Evolutionary conservation across 208 protist species (phyloP).

Genomic region (Leptomonas pyrrhocoris): DNA sequence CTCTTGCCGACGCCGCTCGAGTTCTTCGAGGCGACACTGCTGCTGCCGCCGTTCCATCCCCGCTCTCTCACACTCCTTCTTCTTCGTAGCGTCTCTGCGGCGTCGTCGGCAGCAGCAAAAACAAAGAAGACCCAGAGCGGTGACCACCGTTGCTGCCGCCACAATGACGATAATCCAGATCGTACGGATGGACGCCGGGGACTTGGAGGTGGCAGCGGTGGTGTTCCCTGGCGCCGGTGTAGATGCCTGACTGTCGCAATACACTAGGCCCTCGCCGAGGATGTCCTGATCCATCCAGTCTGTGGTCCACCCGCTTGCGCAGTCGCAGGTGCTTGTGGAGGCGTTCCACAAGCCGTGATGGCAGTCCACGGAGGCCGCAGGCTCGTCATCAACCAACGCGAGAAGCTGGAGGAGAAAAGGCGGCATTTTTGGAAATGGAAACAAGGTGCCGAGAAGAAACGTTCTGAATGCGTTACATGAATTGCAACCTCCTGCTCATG

Average conservation of each 20-base stretch:
- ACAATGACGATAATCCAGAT: conserved; percentile 9
- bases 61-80: neutral
- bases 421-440: neutral
- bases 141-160: neutral
- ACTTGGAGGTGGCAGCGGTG: conserved; percentile 6
- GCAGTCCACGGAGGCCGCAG: conserved; percentile 11
- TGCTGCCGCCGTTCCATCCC: neutral
- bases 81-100: neutral
- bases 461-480: too few species aligned
- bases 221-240: conserved; percentile 17
- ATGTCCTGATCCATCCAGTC: conserved; percentile 27
- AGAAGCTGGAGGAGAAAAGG: neutral
- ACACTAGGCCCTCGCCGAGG: conserved; percentile 14
- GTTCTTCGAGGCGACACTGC: conserved; percentile 17
- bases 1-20: conserved; percentile 12
- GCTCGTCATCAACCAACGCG: neutral
- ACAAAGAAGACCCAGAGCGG: neutral
- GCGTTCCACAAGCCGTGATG: conserved; percentile 31
- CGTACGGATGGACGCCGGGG: neutral
- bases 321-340: conserved; percentile 22
- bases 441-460: neutral
- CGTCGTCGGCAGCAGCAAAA: conserved; percentile 19
- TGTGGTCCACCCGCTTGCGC: conserved; percentile 27
- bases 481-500: too few species aligned
- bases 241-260: conserved; percentile 30